These are phyloP conservation scores for Bromus sterilis DNA, from an alignment of 176 grass and related monocot genomes.

Conservation along the genomic window DNA sequence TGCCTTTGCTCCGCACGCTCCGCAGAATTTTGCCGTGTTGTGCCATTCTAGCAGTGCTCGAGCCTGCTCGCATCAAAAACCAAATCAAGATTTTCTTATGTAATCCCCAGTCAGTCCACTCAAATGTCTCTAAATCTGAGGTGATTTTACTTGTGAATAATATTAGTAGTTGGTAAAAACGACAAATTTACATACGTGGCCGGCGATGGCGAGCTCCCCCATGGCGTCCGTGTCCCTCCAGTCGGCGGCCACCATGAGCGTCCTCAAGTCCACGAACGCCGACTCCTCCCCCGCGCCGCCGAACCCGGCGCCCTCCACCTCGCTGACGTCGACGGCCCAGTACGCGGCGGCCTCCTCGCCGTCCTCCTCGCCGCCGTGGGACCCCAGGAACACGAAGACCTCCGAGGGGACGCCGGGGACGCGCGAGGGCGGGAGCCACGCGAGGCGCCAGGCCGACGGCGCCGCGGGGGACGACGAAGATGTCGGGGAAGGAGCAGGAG, in stretches of 20 bases:
- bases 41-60: constrained; percentile 85
- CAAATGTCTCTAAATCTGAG: not conserved
- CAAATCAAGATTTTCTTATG: no score
- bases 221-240: constrained; percentile 61
- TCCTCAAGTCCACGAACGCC: constrained; percentile 76
- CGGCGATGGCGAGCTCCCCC: constrained; percentile 75
- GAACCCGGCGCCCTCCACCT: not conserved
- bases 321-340: constrained; percentile 67
- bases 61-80: constrained; percentile 39
- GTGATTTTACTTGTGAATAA: not conserved
- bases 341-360: constrained; percentile 38
- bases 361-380: constrained; percentile 17
- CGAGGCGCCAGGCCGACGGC: constrained; percentile 49
- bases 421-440: constrained; percentile 52
- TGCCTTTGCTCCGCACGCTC: constrained; percentile 63
- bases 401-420: constrained; percentile 24
- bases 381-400: constrained; percentile 75
- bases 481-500: not conserved
- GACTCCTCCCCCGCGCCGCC: constrained; percentile 35
- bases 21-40: constrained; percentile 67
- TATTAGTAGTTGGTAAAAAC: not conserved
- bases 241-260: constrained; percentile 87
- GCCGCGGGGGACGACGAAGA: not conserved
- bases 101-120: not conserved
- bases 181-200: constrained; percentile 46